Evolutionary conservation across 257 asterid species (phyloP).

Genomic region (Salvia rosmarinus): DNA sequence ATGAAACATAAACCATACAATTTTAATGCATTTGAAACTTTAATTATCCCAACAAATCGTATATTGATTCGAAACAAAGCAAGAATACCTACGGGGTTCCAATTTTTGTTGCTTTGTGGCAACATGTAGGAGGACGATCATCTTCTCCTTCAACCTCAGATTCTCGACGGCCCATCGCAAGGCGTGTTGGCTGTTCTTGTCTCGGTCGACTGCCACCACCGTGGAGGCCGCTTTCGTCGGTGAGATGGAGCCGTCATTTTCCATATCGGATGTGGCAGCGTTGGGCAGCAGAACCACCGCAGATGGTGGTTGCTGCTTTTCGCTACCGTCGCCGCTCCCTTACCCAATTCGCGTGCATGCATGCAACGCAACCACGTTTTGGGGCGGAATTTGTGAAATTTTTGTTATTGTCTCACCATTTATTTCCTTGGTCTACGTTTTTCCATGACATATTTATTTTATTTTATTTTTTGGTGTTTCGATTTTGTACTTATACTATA

Average conservation of each 20-base stretch:
- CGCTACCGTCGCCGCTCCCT: constrained; percentile 42
- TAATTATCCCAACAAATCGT: no score
- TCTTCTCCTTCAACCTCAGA: constrained; percentile 39
- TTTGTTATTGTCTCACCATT: constrained; percentile 1
- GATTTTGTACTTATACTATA: background rate
- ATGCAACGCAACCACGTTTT: background rate
- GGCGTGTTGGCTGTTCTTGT: constrained; percentile 78
- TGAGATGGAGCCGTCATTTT: constrained; percentile 26
- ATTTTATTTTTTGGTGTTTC: background rate
- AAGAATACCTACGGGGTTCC: constrained; percentile 50
- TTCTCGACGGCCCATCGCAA: constrained; percentile 78
- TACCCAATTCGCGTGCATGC: constrained; percentile 40
- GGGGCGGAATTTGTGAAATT: background rate
- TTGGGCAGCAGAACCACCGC: constrained; percentile 36
- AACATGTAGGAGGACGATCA: constrained; percentile 63
- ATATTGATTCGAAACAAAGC: background rate
- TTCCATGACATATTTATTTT: background rate
- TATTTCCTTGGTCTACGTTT: constrained; percentile 23
- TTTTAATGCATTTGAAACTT: no score
- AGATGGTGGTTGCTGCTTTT: constrained; percentile 31
- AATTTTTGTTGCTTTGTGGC: constrained; percentile 37
- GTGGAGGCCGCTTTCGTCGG: constrained; percentile 33
- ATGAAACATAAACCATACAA: no score
- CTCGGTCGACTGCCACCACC: constrained; percentile 71
- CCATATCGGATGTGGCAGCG: constrained; percentile 37